These are phyloP conservation scores for Auxenochlorella pyrenoidosa DNA, from an alignment of 139 green algal species.

Conservation along the genomic window DNA sequence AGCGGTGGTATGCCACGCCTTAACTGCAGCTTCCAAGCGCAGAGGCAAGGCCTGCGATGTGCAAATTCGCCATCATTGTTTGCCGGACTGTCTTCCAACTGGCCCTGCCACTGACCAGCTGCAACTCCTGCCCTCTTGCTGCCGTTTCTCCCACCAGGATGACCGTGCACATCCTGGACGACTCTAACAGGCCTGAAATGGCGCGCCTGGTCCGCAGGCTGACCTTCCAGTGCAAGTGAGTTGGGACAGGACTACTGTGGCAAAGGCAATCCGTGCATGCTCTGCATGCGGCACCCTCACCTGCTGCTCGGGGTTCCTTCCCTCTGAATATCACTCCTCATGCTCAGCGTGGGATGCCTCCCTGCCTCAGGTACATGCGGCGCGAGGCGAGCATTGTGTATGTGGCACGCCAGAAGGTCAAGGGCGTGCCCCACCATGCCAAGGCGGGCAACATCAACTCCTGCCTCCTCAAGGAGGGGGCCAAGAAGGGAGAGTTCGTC, in stretches of 20 bases:
- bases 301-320: too few species aligned
- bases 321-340: not conserved
- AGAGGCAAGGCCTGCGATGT: too few species aligned
- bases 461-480: conserved; percentile 25
- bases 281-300: too few species aligned
- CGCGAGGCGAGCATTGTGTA: conserved; percentile 25
- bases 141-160: not conserved
- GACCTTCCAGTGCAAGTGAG: not conserved
- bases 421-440: conserved; percentile 41
- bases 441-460: conserved; percentile 53
- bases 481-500: conserved; percentile 26
- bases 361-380: not conserved
- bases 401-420: conserved; percentile 6
- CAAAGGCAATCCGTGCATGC: too few species aligned
- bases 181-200: conserved; percentile 20
- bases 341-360: not conserved
- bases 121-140: not conserved
- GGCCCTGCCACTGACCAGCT: not conserved
- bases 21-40: too few species aligned
- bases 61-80: too few species aligned
- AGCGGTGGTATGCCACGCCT: not conserved
- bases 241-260: not conserved
- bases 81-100: too few species aligned
- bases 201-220: conserved; percentile 28
- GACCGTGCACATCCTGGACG: conserved; percentile 28